Evolutionary conservation across 2,329 filamentous ascomycete species (phyloP).

Genomic region (Beauveria rudraprayagi): DNA sequence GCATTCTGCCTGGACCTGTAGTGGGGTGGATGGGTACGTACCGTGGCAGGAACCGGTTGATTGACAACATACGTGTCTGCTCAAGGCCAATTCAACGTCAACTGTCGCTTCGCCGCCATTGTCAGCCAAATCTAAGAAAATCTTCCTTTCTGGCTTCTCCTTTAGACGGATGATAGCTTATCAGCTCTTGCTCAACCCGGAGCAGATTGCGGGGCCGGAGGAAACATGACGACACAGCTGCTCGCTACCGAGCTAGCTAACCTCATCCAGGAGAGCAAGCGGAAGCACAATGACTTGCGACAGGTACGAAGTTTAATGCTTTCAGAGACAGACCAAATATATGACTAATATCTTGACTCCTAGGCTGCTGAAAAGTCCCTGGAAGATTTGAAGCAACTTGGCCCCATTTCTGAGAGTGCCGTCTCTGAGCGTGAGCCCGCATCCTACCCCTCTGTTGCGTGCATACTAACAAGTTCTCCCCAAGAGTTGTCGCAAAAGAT

Average conservation of each 20-base stretch:
- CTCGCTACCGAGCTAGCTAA: constrained; percentile 81
- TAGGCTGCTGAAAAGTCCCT: constrained; percentile 90
- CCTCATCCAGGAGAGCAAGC: constrained; percentile 90
- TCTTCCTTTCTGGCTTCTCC: background rate
- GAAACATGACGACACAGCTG: constrained; percentile 82
- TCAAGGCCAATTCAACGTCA: background rate
- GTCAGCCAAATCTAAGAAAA: background rate
- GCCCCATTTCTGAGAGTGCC: constrained; percentile 28
- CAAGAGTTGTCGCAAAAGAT: constrained; percentile 79
- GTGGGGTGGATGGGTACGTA: background rate
- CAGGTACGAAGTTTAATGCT: constrained; percentile 45
- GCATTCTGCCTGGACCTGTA: constrained; percentile 2
- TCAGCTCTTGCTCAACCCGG: constrained; percentile 1
- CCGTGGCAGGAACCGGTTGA: background rate
- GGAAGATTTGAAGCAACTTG: constrained; percentile 64
- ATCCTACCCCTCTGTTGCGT: background rate
- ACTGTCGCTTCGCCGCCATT: background rate
- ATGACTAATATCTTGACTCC: background rate
- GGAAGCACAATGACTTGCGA: constrained; percentile 84
- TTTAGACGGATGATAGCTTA: background rate
- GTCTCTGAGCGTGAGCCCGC: constrained; percentile 27
- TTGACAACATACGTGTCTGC: constrained; percentile 8
- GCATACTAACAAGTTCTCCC: constrained; percentile 16
- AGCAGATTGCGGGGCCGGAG: constrained; percentile 7
- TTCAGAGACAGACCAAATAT: background rate